Evolutionary conservation across 441 rosid genomes (phyloP).

Genomic region (Brassica hybrid): DNA sequence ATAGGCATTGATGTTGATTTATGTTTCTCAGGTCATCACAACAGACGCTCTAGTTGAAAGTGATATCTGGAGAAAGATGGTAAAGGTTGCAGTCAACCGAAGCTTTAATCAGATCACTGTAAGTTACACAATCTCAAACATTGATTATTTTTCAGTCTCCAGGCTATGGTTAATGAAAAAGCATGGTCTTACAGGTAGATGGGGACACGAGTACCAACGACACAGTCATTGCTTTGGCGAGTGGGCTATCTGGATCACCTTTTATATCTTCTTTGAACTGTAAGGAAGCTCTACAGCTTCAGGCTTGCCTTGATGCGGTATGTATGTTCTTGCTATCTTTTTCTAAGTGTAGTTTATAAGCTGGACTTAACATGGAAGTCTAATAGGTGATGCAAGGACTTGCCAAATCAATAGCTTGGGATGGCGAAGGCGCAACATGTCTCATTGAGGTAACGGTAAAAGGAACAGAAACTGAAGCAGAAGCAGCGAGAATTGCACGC

Average conservation of each 20-base stretch:
- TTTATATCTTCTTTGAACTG: constrained; percentile 70
- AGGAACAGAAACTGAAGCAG: constrained; percentile 57
- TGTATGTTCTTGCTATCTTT: constrained; percentile 33
- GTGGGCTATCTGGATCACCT: constrained; percentile 91
- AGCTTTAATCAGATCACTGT: constrained; percentile 99
- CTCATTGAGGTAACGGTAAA: constrained; percentile 83
- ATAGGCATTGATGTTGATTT: neutral
- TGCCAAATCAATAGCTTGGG: constrained; percentile 99
- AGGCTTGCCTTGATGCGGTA: constrained; percentile 92
- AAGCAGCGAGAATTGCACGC: constrained; percentile 90
- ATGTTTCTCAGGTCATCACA: constrained; percentile 76
- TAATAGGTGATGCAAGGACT: constrained; percentile 96
- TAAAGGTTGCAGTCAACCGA: constrained; percentile 79
- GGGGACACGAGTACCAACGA: constrained; percentile 98
- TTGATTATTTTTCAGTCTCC: neutral
- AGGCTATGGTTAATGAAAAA: neutral
- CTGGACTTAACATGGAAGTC: constrained; percentile 2
- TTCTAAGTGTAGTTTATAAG: neutral
- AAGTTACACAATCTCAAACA: constrained; percentile 40
- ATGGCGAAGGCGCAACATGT: too few relatives aligned
- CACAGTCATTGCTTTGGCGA: constrained; percentile 92
- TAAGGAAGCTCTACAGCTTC: constrained; percentile 79
- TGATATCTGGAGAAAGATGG: too few relatives aligned
- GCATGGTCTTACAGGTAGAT: constrained; percentile 66
- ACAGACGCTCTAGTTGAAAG: constrained; percentile 85